Evolutionary conservation across 257 asterid species (phyloP).

Genomic region (Dorcoceras hygrometricum): DNA sequence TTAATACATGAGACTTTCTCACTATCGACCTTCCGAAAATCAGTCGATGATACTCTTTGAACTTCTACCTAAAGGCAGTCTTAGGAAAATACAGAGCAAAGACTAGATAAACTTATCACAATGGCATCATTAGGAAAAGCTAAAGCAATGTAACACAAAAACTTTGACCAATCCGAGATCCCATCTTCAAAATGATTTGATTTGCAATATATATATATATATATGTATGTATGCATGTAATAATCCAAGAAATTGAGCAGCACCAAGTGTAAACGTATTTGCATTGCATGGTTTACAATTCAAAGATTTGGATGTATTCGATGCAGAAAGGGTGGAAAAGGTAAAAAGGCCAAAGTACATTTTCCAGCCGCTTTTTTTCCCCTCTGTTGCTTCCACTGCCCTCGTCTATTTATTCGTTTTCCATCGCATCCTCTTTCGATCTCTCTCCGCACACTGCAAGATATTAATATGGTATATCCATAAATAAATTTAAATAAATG

Average conservation of each 20-base stretch:
- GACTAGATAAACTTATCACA: neutral
- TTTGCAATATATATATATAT: neutral
- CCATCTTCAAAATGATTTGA: neutral
- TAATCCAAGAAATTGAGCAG: neutral
- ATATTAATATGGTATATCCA: neutral
- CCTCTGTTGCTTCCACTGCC: neutral
- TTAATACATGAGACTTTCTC: too few species aligned
- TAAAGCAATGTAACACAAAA: neutral
- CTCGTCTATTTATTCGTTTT: neutral
- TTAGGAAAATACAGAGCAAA: too few species aligned
- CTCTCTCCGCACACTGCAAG: neutral
- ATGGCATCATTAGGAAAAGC: neutral
- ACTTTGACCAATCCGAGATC: neutral
- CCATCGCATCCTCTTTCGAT: neutral
- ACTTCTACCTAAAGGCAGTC: too few species aligned
- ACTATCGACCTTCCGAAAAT: too few species aligned
- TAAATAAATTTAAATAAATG: too few species aligned
- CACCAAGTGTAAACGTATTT: neutral
- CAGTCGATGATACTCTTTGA: too few species aligned
- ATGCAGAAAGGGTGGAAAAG: neutral
- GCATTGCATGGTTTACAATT: neutral
- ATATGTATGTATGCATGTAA: too few species aligned
- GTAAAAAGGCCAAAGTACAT: neutral
- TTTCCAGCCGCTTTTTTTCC: slow-evolving; percentile 1
- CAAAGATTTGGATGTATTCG: neutral